Evolutionary conservation across 1,284 basidiomycete genomes (phyloP).

Genomic region (Ceratobasidium sp.): DNA sequence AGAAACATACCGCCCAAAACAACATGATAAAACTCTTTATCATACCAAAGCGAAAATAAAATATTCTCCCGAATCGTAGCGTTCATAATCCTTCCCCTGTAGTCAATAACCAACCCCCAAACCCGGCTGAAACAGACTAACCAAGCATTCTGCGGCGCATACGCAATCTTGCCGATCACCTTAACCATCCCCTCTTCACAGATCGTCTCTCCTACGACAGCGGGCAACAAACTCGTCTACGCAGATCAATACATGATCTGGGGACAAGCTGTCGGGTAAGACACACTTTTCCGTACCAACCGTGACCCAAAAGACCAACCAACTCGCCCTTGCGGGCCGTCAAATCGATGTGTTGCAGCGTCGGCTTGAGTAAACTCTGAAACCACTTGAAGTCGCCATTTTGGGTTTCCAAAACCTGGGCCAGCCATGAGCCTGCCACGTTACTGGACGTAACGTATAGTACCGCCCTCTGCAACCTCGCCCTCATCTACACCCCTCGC

Average conservation of each 20-base stretch:
- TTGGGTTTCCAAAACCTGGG: conserved; percentile 72
- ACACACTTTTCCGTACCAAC: conserved; percentile 89
- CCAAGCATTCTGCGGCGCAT: conserved; percentile 93
- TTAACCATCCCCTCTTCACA: conserved; percentile 77
- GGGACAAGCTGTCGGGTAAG: conserved; percentile 43
- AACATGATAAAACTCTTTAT: conserved; percentile 77
- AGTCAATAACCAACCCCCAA: neutral
- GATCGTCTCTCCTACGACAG: conserved; percentile 90
- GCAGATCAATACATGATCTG: conserved; percentile 3
- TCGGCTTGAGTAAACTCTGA: conserved; percentile 65
- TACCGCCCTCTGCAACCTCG: conserved; percentile 39
- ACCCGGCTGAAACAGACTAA: conserved; percentile 52
- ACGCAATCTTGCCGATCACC: conserved; percentile 84
- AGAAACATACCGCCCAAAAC: conserved; percentile 74
- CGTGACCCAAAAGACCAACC: conserved; percentile 85
- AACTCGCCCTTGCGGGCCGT: conserved; percentile 87
- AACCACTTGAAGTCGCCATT: conserved; percentile 85
- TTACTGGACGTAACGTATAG: neutral
- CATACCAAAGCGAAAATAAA: conserved; percentile 88
- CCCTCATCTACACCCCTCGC: conserved; percentile 65
- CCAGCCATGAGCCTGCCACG: conserved; percentile 7
- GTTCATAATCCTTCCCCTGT: conserved; percentile 75
- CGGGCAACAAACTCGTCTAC: conserved; percentile 75
- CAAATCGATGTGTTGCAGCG: conserved; percentile 81
- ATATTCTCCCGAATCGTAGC: conserved; percentile 90